Evolutionary conservation across 2,329 filamentous ascomycete species (phyloP), one percentile per base, ranked within the genome.

Genomic region (Pseudopyricularia javanii): DNA sequence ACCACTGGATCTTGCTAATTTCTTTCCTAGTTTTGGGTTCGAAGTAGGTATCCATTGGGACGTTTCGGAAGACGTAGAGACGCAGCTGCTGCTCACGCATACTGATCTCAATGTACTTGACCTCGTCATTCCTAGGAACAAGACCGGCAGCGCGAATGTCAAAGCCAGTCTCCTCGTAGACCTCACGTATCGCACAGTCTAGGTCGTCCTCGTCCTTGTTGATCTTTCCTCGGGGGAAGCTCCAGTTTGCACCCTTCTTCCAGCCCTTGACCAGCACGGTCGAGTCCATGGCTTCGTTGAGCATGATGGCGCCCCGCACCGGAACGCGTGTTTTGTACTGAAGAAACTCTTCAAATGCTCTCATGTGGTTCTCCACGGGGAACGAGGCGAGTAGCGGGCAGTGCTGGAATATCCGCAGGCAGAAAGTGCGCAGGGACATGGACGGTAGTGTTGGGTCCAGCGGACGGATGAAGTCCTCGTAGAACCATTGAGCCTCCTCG

Each of bases 401-500:
- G 65, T 96, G 91, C 61, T 91, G 84, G 66, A 97, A 96, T 61
- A 98, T 94, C 60, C 85, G 82, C 55, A 95, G 75, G 61, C 88
- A 91, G 69, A 98, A 98, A 51, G 78, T 83, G 59, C 88, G 84
- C 33, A 98, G 78, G 47, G 83, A 82, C 75, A 97, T 85, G 53
- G 86, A 90, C 4, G 93, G 93, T 11, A 98, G 77, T 37, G 78
- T 78, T 51, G 90, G 85, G 68, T 96, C 87, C 58, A 93, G 75
- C 37, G 91, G 91, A 49, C 93, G 88, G 66, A 98, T 89, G 66
- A 98, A 98, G 70, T 98, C 93, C 75, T 98, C 93, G 80, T 98
- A 98, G 71, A 95, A 98, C 93, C 93, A 98, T 82, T 98, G 94
- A 62, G 93, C 93, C 71, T 98, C 94, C 70, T 98, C 93, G 61